A percentile compares a stretch with the other conserved stretches of the same genome.
These are phyloP conservation scores for Pulveroboletus sp. DNA, from an alignment of 768 basidiomycete species.

Conservation along the genomic window DNA sequence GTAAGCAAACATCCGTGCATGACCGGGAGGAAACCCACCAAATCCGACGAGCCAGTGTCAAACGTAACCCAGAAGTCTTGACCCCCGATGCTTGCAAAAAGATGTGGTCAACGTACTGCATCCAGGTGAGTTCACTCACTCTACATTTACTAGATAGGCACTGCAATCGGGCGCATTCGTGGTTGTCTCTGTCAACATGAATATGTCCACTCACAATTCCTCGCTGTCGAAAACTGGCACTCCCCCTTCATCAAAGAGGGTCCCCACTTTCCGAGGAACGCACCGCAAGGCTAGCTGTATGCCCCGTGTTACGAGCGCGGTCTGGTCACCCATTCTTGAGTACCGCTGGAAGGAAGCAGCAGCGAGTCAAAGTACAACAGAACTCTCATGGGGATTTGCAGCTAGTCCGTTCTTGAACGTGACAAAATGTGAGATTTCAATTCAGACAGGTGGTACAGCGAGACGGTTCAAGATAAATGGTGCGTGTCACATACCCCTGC, in stretches of 20 bases:
- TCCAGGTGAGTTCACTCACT: conserved; percentile 20
- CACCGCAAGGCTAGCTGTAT: conserved; percentile 22
- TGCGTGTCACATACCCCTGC: neutral
- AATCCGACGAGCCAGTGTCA: conserved; percentile 56
- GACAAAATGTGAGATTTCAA: conserved; percentile 3
- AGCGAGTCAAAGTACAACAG: neutral
- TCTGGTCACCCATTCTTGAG: conserved; percentile 12
- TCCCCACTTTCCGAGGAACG: conserved; percentile 15
- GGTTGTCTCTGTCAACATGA: neutral
- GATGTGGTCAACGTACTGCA: conserved; percentile 1
- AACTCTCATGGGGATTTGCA: neutral
- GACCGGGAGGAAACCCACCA: conserved; percentile 31
- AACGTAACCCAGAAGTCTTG: conserved; percentile 43
- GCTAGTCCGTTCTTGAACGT: conserved; percentile 12
- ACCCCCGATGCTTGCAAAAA: conserved; percentile 34
- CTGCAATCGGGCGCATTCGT: conserved; percentile 17
- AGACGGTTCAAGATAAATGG: neutral
- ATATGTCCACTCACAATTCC: conserved; percentile 29
- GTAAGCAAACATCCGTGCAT: conserved; percentile 1
- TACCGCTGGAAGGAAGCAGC: neutral
- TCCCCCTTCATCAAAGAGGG: conserved; percentile 17
- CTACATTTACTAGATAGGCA: conserved; percentile 38
- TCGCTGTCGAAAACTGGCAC: conserved; percentile 28
- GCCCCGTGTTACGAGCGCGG: conserved; percentile 19
- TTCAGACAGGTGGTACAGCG: conserved; percentile 3